Base-by-base conservation (phyloP, 202 grass and related monocot genomes). In the Schoenoplectus tabernaemontani region DNA sequence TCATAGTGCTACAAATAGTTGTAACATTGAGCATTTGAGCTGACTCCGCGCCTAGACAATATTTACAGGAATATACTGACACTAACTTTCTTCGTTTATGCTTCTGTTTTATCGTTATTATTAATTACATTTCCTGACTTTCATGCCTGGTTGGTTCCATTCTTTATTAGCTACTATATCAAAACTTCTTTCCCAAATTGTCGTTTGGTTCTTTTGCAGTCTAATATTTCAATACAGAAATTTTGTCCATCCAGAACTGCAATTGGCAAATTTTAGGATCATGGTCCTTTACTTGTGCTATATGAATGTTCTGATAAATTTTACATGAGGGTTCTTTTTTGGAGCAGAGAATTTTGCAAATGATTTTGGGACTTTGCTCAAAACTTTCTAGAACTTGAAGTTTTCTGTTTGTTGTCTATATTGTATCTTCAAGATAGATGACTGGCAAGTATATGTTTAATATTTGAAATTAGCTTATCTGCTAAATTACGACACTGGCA, bases 71-170 rank as follows among this genome's bases (percentile, higher is more conserved):
- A 28, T 28, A 28, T 28, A 28, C 28, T 28, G 28, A 28, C 28
- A 28, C 28, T 28, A 28, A 28, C 50, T 76, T 28, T 76, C 26
- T 56, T 56, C 56, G 71, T 17, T 56, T 26, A 69, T 69, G 39
- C 30, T 57, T 76, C 30, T 5, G 48, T 75, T 56, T 54, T 53
- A 74, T 53, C 26, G 46, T 56, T 56, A 34, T 76, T 75, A 51
- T 76, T 76, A 54, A 28, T 56, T 54, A 76, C 36, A 37, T 76
- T 56, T 50, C 70, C 48, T 37, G 47, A 76, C 71, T 76, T 56
- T 36, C 30, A 76, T 56, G 30, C 2, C 36, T 56, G 47, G 71
- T 76, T 76, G 48, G 71, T 76, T 56, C 28, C 71, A 76, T 5
- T 28, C 28, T 36, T 56, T 12, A 76, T 26, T 76, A 57, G 9